Evolutionary conservation across 495 filamentous ascomycete species (phyloP).

Genomic region (Penicillium odoratum): DNA sequence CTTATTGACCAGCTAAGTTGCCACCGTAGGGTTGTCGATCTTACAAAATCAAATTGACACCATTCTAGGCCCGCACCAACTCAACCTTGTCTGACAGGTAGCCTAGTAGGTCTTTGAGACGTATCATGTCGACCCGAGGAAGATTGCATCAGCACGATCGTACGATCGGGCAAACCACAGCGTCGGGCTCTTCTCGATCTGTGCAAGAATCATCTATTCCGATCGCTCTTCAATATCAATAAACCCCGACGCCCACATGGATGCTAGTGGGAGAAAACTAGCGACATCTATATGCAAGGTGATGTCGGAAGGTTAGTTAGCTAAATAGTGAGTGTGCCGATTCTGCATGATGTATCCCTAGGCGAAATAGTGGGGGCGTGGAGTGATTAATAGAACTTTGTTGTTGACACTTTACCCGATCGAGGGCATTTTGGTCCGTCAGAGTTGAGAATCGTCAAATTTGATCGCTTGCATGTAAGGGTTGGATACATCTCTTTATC

Average conservation of each 20-base stretch:
- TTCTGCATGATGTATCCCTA: slow-evolving; percentile 4
- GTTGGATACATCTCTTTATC: slow-evolving; percentile 16
- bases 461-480: slow-evolving; percentile 21
- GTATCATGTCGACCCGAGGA: neutral
- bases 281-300: slow-evolving; percentile 16
- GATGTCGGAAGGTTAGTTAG: neutral
- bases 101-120: neutral
- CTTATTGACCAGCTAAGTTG: neutral
- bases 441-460: neutral
- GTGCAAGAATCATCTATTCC: neutral
- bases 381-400: slow-evolving; percentile 6
- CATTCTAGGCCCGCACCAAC: no score
- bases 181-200: slow-evolving; percentile 6
- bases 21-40: no score
- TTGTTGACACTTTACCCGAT: neutral
- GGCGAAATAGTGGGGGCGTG: slow-evolving; percentile 5
- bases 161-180: slow-evolving; percentile 15
- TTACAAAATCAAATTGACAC: no score
- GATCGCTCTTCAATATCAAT: neutral
- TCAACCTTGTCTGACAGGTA: neutral
- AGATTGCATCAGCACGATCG: neutral
- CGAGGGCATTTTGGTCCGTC: neutral
- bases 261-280: slow-evolving; percentile 1
- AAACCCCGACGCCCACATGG: neutral
- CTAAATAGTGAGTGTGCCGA: slow-evolving; percentile 2